Evolutionary conservation across 371 early-diverging fungal species (phyloP), one percentile per base, ranked within the genome.

Genomic region (Zychaea mexicana): DNA sequence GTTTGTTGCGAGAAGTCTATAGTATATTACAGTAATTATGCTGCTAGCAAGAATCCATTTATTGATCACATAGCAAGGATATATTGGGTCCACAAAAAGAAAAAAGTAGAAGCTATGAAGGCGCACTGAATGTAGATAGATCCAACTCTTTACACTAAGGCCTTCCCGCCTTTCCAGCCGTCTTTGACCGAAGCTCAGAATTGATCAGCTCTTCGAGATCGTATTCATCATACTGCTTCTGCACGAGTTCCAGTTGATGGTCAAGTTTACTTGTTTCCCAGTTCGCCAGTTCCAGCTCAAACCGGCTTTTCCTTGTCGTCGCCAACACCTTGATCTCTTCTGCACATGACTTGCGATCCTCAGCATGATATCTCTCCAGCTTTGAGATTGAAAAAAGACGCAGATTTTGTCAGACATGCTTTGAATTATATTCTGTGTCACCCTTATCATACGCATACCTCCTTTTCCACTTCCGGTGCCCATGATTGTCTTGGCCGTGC

Each of bases 261-360:
- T 82, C 84, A 62, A 81, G 69, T 64, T 85, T 85, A 33, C 70
- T 73, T 5, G 80, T 78, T 57, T 88, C 88, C 85, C 85, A 86
- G 58, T 78, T 77, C 0, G 82, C 77, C 54, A 88, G 32, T 59
- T 68, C 73, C 24, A 78, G 55, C 24, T 88, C 85, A 62, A 86
- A 85, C 19, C 73, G 66, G 31, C 79, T 75, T 60, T 78, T 82
- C 31, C 86, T 76, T 9, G 66, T 59, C 7, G 76, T 66, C 9
- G 71, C 60, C 32, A 79, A 68, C 3, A 74, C 65, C 42, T 76
- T 73, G 45, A 72, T 62, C 19, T 85, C 85, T 33, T 88, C 85
- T 2, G 70, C 69, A 33, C 65, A 67, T 19, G 76, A 27, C 27
- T 74, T 77, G 2, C 66, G 66, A 7, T 68, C 62, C 22, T 79